A percentile compares a stretch with the other conserved stretches of the same genome.
Conservation (phyloP, 2,329 filamentous ascomycete species). For the Pseudogymnoascus pannorum region DNA sequence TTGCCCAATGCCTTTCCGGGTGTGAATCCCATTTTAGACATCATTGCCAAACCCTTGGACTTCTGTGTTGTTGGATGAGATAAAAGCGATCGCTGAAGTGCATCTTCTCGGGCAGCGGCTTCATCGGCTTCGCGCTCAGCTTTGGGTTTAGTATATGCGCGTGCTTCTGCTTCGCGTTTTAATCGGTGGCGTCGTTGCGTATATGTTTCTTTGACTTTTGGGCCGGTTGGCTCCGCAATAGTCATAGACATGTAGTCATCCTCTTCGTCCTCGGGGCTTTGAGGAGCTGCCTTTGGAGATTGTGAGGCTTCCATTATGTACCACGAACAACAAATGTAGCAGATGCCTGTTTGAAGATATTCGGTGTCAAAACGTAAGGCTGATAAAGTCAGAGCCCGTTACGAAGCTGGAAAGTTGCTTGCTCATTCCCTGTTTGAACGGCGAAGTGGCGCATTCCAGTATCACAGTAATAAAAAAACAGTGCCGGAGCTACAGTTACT, state of each 20-base stretch:
- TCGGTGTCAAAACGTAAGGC: background rate
- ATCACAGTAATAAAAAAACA: background rate
- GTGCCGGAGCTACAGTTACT: background rate
- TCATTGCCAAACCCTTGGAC: slow-evolving; percentile 91
- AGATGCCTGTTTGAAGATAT: background rate
- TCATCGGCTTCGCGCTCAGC: slow-evolving; percentile 72
- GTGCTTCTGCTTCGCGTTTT: slow-evolving; percentile 57
- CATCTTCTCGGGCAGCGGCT: slow-evolving; percentile 63
- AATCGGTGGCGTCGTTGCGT: slow-evolving; percentile 42
- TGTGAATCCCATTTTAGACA: slow-evolving; percentile 91
- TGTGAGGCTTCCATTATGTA: background rate
- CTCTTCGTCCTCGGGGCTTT: slow-evolving; percentile 44
- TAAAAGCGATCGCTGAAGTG: slow-evolving; percentile 67
- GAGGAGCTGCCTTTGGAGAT: background rate
- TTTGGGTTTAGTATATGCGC: slow-evolving; percentile 68
- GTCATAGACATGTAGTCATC: slow-evolving; percentile 98
- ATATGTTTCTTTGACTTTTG: slow-evolving; percentile 50
- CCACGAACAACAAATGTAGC: background rate
- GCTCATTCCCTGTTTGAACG: background rate
- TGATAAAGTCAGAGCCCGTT: background rate
- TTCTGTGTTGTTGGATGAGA: slow-evolving; percentile 45
- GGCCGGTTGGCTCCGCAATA: slow-evolving; percentile 57
- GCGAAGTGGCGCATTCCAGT: background rate
- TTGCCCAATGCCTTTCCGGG: slow-evolving; percentile 67
- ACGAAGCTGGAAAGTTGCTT: background rate